These are phyloP conservation scores for Penicillium sclerotigenum DNA, from an alignment of 2,329 filamentous ascomycete genomes.

Conservation along the genomic window DNA sequence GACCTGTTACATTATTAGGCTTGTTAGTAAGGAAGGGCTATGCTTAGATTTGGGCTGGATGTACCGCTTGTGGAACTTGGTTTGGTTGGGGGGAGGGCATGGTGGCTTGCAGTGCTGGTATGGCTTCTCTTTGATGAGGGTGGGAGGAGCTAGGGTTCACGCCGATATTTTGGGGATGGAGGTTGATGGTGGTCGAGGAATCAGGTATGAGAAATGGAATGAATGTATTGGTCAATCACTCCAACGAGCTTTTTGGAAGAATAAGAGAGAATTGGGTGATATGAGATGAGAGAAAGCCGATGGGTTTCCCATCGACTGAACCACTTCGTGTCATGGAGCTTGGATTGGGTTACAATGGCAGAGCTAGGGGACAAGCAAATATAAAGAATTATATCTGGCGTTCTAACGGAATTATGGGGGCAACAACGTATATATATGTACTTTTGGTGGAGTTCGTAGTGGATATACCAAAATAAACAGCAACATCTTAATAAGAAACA, in stretches of 20 bases:
- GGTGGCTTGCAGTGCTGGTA: accelerated
- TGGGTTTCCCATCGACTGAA: neutral
- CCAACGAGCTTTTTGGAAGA: neutral
- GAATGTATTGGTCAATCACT: neutral
- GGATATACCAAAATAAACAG: neutral
- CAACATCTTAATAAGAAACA: neutral
- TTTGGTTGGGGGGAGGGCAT: neutral
- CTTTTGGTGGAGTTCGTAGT: neutral
- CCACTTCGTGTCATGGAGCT: neutral
- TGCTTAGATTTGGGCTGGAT: too few species aligned
- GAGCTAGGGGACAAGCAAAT: neutral
- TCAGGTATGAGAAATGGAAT: neutral
- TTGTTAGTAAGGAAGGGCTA: neutral
- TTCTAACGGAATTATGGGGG: neutral
- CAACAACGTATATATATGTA: neutral
- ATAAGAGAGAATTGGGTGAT: neutral
- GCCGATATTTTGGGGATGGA: neutral
- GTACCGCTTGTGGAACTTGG: neutral
- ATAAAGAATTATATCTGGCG: neutral
- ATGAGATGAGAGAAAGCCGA: too few species aligned
- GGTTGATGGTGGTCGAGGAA: neutral
- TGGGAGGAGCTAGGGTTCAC: neutral
- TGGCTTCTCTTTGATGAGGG: neutral
- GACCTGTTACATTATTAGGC: neutral
- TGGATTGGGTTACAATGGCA: too few species aligned